Evolutionary conservation across 2,329 filamentous ascomycete species (phyloP).

Genomic region (Ceratocystis smalleyi): DNA sequence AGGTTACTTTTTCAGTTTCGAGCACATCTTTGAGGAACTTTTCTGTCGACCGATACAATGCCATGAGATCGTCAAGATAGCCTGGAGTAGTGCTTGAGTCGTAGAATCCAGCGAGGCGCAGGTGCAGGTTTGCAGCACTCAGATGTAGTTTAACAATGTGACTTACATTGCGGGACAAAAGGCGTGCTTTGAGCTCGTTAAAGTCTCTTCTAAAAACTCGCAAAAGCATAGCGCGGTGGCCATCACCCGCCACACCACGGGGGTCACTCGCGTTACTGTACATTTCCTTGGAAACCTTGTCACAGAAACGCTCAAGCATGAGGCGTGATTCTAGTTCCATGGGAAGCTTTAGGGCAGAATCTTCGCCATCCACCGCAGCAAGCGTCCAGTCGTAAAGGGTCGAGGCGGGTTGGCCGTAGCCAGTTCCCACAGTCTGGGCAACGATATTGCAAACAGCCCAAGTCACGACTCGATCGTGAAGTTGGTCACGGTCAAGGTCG

Average conservation of each 20-base stretch:
- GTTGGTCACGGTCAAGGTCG: conserved; percentile 62
- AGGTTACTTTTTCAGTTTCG: conserved; percentile 35
- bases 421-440: conserved; percentile 65
- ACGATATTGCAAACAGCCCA: conserved; percentile 81
- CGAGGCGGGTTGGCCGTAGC: conserved; percentile 66
- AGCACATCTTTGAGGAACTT: conserved; percentile 52
- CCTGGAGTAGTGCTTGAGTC: conserved; percentile 56
- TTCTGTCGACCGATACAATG: conserved; percentile 56
- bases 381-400: conserved; percentile 63
- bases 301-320: conserved; percentile 58
- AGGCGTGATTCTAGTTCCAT: conserved; percentile 51
- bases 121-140: conserved; percentile 56
- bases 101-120: conserved; percentile 67
- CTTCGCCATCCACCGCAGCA: conserved; percentile 35
- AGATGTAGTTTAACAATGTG: conserved; percentile 50
- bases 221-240: conserved; percentile 51
- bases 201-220: conserved; percentile 51
- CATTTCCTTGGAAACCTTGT: conserved; percentile 65
- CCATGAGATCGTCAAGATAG: conserved; percentile 60
- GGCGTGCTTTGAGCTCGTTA: conserved; percentile 45
- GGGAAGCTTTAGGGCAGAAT: conserved; percentile 38
- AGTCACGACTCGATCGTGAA: conserved; percentile 61
- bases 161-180: conserved; percentile 42
- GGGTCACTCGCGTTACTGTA: conserved; percentile 64
- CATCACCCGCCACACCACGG: conserved; percentile 50